Percentiles rank a stretch among this genome's conserved stretches.
These are phyloP conservation scores for Phanerochaete sordida DNA, from an alignment of 768 basidiomycete genomes.

Conservation along the genomic window DNA sequence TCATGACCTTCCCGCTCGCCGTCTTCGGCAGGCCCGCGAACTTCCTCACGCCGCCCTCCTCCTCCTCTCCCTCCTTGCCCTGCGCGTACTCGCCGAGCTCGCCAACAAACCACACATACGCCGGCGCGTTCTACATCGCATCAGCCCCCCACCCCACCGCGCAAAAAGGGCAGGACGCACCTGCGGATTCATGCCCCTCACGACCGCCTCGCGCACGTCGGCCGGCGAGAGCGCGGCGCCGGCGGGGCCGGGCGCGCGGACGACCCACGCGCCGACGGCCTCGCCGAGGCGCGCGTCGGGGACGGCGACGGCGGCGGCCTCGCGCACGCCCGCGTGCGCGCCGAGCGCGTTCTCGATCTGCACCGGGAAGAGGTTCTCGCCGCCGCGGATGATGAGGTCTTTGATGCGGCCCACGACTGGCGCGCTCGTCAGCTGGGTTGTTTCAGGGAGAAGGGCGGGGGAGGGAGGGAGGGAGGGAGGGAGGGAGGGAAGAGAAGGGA, in stretches of 20 bases:
- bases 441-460: neutral
- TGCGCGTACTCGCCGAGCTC: conserved; percentile 52
- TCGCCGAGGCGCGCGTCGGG: conserved; percentile 69
- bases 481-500: neutral
- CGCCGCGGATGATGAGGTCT: conserved; percentile 86
- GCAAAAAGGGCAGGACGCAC: conserved; percentile 32
- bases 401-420: conserved; percentile 78
- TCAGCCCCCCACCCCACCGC: neutral
- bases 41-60: neutral
- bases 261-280: conserved; percentile 79
- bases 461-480: neutral
- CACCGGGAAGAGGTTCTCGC: conserved; percentile 84
- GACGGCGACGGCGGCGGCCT: conserved; percentile 73
- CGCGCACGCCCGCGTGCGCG: conserved; percentile 51
- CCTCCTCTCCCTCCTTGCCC: neutral
- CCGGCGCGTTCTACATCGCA: conserved; percentile 59
- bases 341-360: conserved; percentile 79
- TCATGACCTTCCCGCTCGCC: conserved; percentile 85
- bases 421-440: neutral
- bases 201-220: conserved; percentile 52
- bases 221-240: conserved; percentile 30
- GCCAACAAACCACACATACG: conserved; percentile 81
- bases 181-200: conserved; percentile 73
- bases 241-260: conserved; percentile 35
- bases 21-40: conserved; percentile 62